phyloP scores from a whole-genome alignment of 2,329 filamentous ascomycete genomes.

The Monosporascus sp. region DNA sequence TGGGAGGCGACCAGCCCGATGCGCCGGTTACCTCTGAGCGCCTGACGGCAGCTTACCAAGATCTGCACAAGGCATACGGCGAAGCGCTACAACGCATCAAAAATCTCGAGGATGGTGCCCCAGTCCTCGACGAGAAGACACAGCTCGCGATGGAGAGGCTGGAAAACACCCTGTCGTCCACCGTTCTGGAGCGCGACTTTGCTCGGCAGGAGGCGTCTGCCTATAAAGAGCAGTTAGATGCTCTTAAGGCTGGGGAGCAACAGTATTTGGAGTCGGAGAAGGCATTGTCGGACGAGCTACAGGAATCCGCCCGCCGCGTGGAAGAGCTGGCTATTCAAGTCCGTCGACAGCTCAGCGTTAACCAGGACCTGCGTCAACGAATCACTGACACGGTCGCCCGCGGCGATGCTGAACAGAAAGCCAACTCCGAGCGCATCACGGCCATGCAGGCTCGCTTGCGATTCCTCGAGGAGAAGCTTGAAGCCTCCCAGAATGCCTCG shows the following conservation, averaged over 20 bases:
- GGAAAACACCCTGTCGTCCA: constrained; percentile 63
- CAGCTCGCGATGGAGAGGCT: constrained; percentile 59
- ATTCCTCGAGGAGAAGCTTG: constrained; percentile 75
- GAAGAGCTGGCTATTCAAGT: constrained; percentile 78
- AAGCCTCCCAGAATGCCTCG: constrained; percentile 76
- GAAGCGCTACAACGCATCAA: constrained; percentile 64
- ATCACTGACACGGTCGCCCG: constrained; percentile 75
- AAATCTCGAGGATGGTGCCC: constrained; percentile 50
- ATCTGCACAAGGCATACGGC: constrained; percentile 67
- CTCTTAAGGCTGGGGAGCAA: constrained; percentile 52
- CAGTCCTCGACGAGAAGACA: constrained; percentile 52
- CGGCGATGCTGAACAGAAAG: constrained; percentile 77
- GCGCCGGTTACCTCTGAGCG: constrained; percentile 62
- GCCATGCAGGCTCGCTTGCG: constrained; percentile 77
- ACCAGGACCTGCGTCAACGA: constrained; percentile 68
- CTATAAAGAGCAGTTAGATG: constrained; percentile 58
- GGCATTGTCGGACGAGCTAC: constrained; percentile 64
- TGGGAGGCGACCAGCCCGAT: constrained; percentile 33
- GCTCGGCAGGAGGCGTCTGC: constrained; percentile 60
- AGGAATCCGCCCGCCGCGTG: constrained; percentile 69
- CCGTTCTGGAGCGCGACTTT: constrained; percentile 68
- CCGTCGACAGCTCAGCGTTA: constrained; percentile 72
- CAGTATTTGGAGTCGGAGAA: constrained; percentile 55
- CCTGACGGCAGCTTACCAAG: constrained; percentile 67
- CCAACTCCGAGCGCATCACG: constrained; percentile 77